Conservation (phyloP, 148 eudicot species). For the Persicaria tinctoria region DNA sequence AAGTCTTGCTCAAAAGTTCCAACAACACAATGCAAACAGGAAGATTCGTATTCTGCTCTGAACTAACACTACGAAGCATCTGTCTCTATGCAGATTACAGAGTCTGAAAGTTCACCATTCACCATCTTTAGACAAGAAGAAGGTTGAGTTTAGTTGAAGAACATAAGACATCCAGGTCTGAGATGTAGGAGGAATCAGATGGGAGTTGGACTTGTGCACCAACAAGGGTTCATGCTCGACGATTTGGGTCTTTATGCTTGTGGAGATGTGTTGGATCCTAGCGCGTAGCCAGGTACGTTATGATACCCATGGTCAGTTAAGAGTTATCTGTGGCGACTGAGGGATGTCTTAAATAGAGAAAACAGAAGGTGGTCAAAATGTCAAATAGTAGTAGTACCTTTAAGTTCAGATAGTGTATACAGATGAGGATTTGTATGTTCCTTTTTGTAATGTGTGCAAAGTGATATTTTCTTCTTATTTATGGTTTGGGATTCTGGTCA, state of each 20-base stretch:
- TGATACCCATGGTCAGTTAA: background rate
- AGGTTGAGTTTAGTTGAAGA: slow-evolving; percentile 19
- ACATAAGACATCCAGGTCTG: background rate
- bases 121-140: slow-evolving; percentile 63
- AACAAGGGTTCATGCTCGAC: background rate
- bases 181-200: background rate
- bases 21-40: background rate
- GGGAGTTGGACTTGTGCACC: background rate
- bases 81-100: slow-evolving; percentile 49
- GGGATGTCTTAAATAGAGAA: background rate
- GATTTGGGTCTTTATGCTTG: background rate
- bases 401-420: slow-evolving; percentile 11
- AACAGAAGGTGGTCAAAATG: background rate
- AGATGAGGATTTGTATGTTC: background rate
- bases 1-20: background rate
- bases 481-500: background rate
- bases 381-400: background rate
- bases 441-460: slow-evolving; percentile 3
- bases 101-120: slow-evolving; percentile 73
- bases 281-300: background rate
- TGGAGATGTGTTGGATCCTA: background rate
- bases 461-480: background rate
- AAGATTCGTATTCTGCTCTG: background rate
- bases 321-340: slow-evolving; percentile 1
- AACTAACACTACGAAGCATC: background rate